Evolutionary conservation across 345 rosid genomes (phyloP).

Genomic region (Heritiera littoralis): DNA sequence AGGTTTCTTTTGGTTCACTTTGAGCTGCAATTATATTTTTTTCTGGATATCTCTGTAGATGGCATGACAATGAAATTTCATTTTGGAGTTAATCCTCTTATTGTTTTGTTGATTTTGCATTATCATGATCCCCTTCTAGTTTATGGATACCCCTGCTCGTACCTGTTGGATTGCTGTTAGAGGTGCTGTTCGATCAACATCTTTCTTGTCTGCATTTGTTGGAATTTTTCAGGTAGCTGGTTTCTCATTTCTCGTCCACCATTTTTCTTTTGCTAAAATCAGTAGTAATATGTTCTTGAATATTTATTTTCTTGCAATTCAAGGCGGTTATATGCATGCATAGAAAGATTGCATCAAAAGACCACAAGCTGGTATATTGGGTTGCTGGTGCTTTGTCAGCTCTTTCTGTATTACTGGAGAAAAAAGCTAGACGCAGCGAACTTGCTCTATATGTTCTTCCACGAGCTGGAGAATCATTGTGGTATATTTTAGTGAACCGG

Average conservation of each 20-base stretch:
- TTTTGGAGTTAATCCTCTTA: slow-evolving; percentile 14
- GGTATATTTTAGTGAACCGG: slow-evolving; percentile 87
- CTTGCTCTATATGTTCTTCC: slow-evolving; percentile 98
- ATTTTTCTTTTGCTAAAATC: slow-evolving; percentile 7
- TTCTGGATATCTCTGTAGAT: background rate
- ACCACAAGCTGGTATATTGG: slow-evolving; percentile 98
- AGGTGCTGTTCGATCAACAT: slow-evolving; percentile 88
- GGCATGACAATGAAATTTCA: slow-evolving; percentile 7
- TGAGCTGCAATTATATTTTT: background rate
- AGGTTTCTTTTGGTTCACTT: background rate
- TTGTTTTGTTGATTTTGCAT: slow-evolving; percentile 12
- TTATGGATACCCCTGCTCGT: slow-evolving; percentile 84
- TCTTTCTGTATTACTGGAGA: slow-evolving; percentile 89
- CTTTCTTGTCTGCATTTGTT: slow-evolving; percentile 97
- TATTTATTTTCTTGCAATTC: slow-evolving; percentile 24
- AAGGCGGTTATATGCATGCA: slow-evolving; percentile 87
- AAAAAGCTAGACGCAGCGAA: slow-evolving; percentile 91
- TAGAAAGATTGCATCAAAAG: slow-evolving; percentile 76
- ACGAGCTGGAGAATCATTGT: slow-evolving; percentile 92
- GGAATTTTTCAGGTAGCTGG: slow-evolving; percentile 88
- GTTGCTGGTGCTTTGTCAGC: slow-evolving; percentile 87
- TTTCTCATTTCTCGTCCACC: slow-evolving; percentile 10
- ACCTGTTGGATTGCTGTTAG: slow-evolving; percentile 84
- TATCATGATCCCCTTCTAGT: slow-evolving; percentile 48
- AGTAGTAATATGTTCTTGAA: slow-evolving; percentile 21